Percentiles rank a stretch among this genome's conserved stretches.
phyloP scores from a whole-genome alignment of 2,329 filamentous ascomycete species.

The Thielaviopsis populi region DNA sequence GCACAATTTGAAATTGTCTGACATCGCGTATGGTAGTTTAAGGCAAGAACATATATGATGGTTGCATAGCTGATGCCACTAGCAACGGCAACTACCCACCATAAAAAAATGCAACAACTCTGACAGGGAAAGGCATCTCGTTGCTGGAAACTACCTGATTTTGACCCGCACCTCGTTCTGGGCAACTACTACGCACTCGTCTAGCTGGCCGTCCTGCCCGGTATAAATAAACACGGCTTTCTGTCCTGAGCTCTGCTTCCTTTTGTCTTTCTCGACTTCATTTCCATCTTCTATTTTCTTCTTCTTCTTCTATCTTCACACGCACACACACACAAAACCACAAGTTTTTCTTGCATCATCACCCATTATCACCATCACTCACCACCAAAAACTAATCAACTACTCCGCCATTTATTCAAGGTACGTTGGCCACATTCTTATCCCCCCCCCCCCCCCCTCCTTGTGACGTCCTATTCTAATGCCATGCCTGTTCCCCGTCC shows the following conservation, averaged over 20 bases:
- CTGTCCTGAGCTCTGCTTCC: not conserved
- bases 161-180: not conserved
- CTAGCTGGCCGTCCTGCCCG: not conserved
- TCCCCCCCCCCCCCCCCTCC: not conserved
- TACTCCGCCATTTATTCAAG: not conserved
- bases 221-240: constrained; percentile 1
- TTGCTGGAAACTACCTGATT: not conserved
- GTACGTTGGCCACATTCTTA: not conserved
- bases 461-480: not conserved
- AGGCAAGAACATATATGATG: not conserved
- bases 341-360: not conserved
- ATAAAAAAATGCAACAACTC: not conserved
- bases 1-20: not conserved
- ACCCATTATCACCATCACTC: not conserved
- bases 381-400: not conserved
- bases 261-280: not conserved
- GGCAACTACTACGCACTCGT: not conserved
- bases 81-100: not conserved
- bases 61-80: not conserved
- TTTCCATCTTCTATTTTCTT: not conserved
- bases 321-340: not conserved
- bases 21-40: not conserved
- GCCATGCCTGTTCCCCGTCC: not conserved
- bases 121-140: not conserved
- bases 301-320: not conserved